Evolutionary conservation across 2,329 filamentous ascomycete species (phyloP).

Genomic region (Bipolaris victoriae): DNA sequence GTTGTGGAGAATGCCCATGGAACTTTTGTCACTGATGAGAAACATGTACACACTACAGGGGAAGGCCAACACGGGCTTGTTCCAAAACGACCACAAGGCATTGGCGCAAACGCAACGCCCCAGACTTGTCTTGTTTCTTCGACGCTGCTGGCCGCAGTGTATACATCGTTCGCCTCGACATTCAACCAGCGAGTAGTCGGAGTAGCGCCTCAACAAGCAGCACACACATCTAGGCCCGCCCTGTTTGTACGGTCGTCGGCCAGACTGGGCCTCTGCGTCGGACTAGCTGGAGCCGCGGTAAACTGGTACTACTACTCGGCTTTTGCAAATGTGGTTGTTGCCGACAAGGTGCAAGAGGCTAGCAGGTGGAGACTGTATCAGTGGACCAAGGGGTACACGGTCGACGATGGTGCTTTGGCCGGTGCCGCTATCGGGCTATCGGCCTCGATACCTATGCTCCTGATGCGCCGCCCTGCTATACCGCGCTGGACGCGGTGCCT

Average conservation of each 20-base stretch:
- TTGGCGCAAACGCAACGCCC: slow-evolving; percentile 39
- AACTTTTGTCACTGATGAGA: background rate
- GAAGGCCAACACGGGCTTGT: slow-evolving; percentile 36
- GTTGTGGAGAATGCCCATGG: background rate
- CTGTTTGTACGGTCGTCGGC: slow-evolving; percentile 35
- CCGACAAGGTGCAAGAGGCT: slow-evolving; percentile 15
- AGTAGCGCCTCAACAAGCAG: slow-evolving; percentile 12
- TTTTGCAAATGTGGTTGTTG: slow-evolving; percentile 20
- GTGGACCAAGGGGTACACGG: slow-evolving; percentile 28
- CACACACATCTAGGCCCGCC: slow-evolving; percentile 17
- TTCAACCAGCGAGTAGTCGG: slow-evolving; percentile 22
- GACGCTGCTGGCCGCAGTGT: slow-evolving; percentile 32
- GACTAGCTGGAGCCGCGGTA: slow-evolving; percentile 27
- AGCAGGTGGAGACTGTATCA: slow-evolving; percentile 34
- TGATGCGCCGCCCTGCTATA: slow-evolving; percentile 28
- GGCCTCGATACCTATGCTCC: slow-evolving; percentile 29
- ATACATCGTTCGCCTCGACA: slow-evolving; percentile 31
- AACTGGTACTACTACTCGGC: slow-evolving; percentile 36
- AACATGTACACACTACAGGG: slow-evolving; percentile 18
- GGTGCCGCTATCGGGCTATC: slow-evolving; percentile 34
- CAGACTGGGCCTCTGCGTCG: slow-evolving; percentile 27
- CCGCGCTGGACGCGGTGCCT: slow-evolving; percentile 31
- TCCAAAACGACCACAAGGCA: slow-evolving; percentile 33
- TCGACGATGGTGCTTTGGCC: slow-evolving; percentile 36
- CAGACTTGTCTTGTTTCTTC: slow-evolving; percentile 35